phyloP scores from a whole-genome alignment of 2,329 filamentous ascomycete genomes.

The Fusarium coffeatum region DNA sequence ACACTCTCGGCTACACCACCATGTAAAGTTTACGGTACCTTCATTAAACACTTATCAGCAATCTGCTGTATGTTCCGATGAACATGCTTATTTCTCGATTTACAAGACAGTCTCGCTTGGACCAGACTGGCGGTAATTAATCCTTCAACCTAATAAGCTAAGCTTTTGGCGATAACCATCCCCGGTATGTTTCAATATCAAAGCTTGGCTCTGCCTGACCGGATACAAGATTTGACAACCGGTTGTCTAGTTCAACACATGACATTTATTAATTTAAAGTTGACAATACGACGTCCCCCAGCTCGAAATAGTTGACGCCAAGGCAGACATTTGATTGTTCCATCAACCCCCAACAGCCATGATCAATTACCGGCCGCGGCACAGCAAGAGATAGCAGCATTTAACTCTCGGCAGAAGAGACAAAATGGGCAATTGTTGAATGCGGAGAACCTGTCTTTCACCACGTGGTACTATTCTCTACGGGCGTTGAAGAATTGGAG shows the following conservation, averaged over 20 bases:
- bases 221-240: not conserved
- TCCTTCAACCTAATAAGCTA: not conserved
- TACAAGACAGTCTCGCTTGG: not conserved
- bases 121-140: constrained; percentile 5
- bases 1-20: constrained; percentile 5
- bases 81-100: not conserved
- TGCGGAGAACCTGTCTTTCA: constrained; percentile 28
- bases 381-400: not conserved
- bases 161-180: not conserved
- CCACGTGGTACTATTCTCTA: constrained; percentile 17
- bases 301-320: not conserved
- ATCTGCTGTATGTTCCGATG: not conserved
- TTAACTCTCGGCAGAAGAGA: constrained; percentile 14
- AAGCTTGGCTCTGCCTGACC: not conserved
- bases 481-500: not conserved
- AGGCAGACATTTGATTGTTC: constrained; percentile 8
- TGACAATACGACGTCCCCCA: not conserved
- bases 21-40: not conserved
- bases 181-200: constrained; percentile 8
- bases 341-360: constrained; percentile 1
- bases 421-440: constrained; percentile 5
- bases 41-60: not conserved
- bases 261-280: constrained; percentile 11
- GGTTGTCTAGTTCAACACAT: constrained; percentile 4
- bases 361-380: constrained; percentile 32